These are phyloP conservation scores for Albifimbria verrucaria DNA, from an alignment of 2,329 filamentous ascomycete species.

Conservation along the genomic window DNA sequence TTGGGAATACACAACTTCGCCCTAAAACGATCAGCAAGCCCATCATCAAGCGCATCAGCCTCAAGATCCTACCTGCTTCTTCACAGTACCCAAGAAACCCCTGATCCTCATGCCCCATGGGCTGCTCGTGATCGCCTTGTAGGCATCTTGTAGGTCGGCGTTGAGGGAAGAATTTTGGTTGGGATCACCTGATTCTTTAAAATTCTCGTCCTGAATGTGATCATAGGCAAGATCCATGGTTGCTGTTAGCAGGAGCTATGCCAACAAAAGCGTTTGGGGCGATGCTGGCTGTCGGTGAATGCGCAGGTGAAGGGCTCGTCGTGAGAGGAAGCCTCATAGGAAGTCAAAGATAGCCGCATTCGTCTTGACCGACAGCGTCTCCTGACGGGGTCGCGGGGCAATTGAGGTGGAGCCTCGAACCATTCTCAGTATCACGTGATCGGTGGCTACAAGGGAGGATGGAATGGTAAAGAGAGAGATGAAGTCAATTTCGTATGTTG, in stretches of 20 bases:
- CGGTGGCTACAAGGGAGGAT: too few relatives aligned
- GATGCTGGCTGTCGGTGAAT: too few relatives aligned
- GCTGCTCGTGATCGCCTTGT: constrained; percentile 86
- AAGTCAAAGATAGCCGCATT: too few relatives aligned
- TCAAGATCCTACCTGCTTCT: constrained; percentile 69
- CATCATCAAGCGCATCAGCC: constrained; percentile 1
- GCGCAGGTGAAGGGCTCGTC: too few relatives aligned
- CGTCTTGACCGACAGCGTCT: too few relatives aligned
- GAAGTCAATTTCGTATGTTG: too few relatives aligned
- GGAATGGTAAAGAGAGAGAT: too few relatives aligned
- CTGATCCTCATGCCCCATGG: constrained; percentile 89
- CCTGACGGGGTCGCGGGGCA: too few relatives aligned
- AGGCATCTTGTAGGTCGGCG: constrained; percentile 88
- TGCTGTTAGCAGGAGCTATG: neutral
- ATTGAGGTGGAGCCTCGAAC: too few relatives aligned
- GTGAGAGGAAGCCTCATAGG: too few relatives aligned
- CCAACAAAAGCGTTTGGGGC: too few relatives aligned
- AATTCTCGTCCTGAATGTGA: constrained; percentile 84
- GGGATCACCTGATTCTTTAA: constrained; percentile 51
- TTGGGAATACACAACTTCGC: constrained; percentile 79
- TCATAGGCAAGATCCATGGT: constrained; percentile 98
- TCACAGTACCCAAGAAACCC: constrained; percentile 85
- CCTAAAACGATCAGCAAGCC: constrained; percentile 41
- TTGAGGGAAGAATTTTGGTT: constrained; percentile 62
- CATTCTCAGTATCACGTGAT: too few relatives aligned